A percentile compares a stretch with the other conserved stretches of the same genome.
Evolutionary conservation across 164 flowering plant species (phyloP).

Genomic region (Stephania cephalantha): DNA sequence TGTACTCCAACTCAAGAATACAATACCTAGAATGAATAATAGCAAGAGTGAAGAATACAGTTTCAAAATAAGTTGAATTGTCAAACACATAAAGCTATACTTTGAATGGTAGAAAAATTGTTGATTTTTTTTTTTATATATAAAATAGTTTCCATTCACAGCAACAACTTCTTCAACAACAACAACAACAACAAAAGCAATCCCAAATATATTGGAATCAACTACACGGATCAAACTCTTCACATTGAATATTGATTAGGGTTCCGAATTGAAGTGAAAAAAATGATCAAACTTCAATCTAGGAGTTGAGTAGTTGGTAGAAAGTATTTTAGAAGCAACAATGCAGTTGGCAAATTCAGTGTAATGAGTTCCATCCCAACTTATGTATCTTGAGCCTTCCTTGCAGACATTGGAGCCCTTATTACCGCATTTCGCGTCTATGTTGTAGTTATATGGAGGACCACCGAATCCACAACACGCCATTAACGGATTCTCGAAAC

Average conservation of each 20-base stretch:
- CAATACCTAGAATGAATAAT: too few species aligned
- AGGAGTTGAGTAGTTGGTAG: constrained; percentile 39
- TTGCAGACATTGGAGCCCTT: constrained; percentile 30
- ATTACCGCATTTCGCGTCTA: constrained; percentile 32
- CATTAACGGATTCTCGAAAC: constrained; percentile 45
- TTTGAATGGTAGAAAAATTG: neutral
- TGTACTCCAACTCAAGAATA: too few species aligned
- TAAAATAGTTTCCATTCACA: neutral
- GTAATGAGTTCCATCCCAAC: constrained; percentile 70
- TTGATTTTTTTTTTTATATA: neutral
- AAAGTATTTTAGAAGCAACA: constrained; percentile 42
- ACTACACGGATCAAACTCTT: neutral
- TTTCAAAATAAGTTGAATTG: too few species aligned
- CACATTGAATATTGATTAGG: neutral
- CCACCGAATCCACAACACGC: constrained; percentile 64
- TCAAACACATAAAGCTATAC: neutral
- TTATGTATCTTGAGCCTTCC: constrained; percentile 28
- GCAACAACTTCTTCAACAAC: neutral
- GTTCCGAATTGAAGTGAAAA: constrained; percentile 12
- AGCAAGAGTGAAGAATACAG: too few species aligned
- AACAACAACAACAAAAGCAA: too few species aligned
- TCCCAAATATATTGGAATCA: neutral
- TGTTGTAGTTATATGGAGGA: constrained; percentile 50
- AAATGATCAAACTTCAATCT: constrained; percentile 24
- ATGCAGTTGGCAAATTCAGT: constrained; percentile 53